These are phyloP conservation scores for Quillaja saponaria DNA, from an alignment of 306 rosid species.

Conservation along the genomic window DNA sequence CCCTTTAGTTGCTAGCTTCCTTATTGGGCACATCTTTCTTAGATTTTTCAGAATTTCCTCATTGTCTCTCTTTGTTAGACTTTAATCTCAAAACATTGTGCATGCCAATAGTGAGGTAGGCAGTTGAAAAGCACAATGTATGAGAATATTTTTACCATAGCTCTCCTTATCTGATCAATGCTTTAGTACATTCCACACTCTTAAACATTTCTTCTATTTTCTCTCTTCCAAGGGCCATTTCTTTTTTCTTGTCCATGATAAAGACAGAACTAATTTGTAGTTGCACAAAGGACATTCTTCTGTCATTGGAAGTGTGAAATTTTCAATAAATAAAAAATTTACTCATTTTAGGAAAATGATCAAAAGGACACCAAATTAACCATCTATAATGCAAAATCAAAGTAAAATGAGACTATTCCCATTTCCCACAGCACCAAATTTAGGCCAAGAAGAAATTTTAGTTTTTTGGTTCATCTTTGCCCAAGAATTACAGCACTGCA, in stretches of 20 bases:
- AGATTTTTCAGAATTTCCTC: too few relatives aligned
- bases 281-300: slow-evolving; percentile 1
- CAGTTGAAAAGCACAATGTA: too few relatives aligned
- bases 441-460: neutral
- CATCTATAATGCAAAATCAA: neutral
- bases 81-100: too few relatives aligned
- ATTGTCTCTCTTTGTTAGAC: too few relatives aligned
- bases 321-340: neutral
- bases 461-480: too few relatives aligned
- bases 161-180: too few relatives aligned
- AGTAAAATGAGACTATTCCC: neutral
- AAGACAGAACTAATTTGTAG: neutral
- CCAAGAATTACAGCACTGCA: slow-evolving; percentile 14
- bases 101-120: too few relatives aligned
- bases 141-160: too few relatives aligned
- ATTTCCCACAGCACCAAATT: slow-evolving; percentile 6
- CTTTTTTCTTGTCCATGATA: neutral
- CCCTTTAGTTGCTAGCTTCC: too few relatives aligned
- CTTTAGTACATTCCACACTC: too few relatives aligned
- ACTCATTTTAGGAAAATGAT: neutral
- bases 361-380: neutral
- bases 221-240: neutral
- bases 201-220: neutral
- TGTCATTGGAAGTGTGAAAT: neutral
- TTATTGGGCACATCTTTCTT: too few relatives aligned